Percentiles rank a stretch among this genome's conserved stretches.
These are phyloP conservation scores for Amborella trichopoda DNA, from an alignment of 164 flowering plant genomes.

Conservation along the genomic window DNA sequence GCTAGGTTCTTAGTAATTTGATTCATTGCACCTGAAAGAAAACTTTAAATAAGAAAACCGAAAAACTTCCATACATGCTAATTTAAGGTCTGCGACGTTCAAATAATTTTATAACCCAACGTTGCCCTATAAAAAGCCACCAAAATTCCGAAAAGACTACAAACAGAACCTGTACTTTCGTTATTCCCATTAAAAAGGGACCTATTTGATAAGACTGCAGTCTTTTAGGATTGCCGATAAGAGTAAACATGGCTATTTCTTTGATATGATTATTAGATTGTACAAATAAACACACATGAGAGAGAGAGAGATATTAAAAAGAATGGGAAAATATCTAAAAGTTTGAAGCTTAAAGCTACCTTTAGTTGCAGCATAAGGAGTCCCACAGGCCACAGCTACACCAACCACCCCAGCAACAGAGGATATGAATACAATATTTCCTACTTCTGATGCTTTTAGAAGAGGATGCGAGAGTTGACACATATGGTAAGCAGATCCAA, in stretches of 20 bases:
- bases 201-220: too few species aligned
- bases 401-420: slow-evolving; percentile 30
- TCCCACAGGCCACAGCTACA: slow-evolving; percentile 7
- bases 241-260: too few species aligned
- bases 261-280: too few species aligned
- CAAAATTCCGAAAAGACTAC: too few species aligned
- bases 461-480: slow-evolving; percentile 50
- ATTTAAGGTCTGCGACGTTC: too few species aligned
- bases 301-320: not conserved
- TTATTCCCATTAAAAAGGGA: too few species aligned
- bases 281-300: too few species aligned
- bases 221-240: not conserved
- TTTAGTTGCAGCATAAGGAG: slow-evolving; percentile 32
- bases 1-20: slow-evolving; percentile 62
- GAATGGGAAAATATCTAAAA: not conserved
- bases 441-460: slow-evolving; percentile 32
- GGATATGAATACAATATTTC: slow-evolving; percentile 37
- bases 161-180: too few species aligned
- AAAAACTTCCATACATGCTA: too few species aligned
- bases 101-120: too few species aligned
- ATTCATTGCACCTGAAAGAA: slow-evolving; percentile 53
- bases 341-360: slow-evolving; percentile 12
- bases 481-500: slow-evolving; percentile 36
- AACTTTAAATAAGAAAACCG: too few species aligned
- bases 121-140: too few species aligned